Evolutionary conservation across 805 yeast genomes (phyloP).

Genomic region (Grigorovia yakushimaensis): DNA sequence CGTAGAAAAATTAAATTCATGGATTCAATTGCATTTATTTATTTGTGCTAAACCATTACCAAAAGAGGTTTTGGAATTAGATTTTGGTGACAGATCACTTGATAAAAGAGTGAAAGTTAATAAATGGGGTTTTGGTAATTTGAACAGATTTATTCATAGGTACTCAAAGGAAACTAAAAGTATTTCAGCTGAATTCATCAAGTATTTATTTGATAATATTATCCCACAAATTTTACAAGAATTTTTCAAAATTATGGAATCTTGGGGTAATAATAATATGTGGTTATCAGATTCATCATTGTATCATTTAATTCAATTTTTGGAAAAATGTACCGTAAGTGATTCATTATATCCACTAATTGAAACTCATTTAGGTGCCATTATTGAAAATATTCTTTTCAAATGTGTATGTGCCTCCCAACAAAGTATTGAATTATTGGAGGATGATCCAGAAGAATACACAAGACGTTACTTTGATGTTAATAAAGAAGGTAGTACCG

Average conservation of each 20-base stretch:
- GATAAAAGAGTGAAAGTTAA: constrained; percentile 55
- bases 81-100: constrained; percentile 38
- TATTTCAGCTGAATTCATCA: constrained; percentile 41
- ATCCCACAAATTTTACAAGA: constrained; percentile 64
- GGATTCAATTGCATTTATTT: constrained; percentile 61
- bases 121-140: constrained; percentile 84
- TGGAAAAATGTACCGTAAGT: constrained; percentile 49
- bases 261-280: constrained; percentile 30
- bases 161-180: constrained; percentile 41
- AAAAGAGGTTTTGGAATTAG: constrained; percentile 37
- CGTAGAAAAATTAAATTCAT: constrained; percentile 34
- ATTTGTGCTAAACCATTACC: constrained; percentile 50
- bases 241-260: constrained; percentile 40
- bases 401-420: constrained; percentile 66
- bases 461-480: constrained; percentile 62
- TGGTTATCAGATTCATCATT: constrained; percentile 65
- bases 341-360: constrained; percentile 54
- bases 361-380: constrained; percentile 52
- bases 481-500: constrained; percentile 51
- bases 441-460: constrained; percentile 76
- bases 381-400: constrained; percentile 60
- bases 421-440: constrained; percentile 59
- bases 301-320: constrained; percentile 55
- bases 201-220: constrained; percentile 43
- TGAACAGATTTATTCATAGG: constrained; percentile 58